Conservation (phyloP, 106 monocot genomes). For the Acanthochlamys bracteata region DNA sequence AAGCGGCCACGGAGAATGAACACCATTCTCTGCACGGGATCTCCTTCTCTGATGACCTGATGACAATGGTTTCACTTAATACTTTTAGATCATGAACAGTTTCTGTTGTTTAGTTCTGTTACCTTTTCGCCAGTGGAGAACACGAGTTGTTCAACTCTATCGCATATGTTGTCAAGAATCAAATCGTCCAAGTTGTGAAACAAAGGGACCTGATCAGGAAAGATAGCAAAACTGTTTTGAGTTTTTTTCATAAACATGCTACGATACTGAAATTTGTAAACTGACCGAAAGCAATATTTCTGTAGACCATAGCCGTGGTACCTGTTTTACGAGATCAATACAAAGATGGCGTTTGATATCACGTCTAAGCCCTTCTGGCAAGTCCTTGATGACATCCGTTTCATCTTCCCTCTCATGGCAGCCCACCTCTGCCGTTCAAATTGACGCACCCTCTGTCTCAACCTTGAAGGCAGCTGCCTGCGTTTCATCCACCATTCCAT, state of each 20-base stretch:
- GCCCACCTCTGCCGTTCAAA: constrained; percentile 73
- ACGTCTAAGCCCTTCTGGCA: constrained; percentile 69
- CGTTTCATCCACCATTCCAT: constrained; percentile 98
- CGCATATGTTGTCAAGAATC: constrained; percentile 86
- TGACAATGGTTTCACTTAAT: background rate
- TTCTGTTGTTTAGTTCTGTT: background rate
- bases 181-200: constrained; percentile 85
- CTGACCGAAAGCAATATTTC: background rate
- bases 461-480: constrained; percentile 62
- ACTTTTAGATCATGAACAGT: background rate
- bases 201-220: constrained; percentile 56
- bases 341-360: constrained; percentile 80
- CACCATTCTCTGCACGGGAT: constrained; percentile 75
- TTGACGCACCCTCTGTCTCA: constrained; percentile 70
- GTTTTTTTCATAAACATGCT: background rate
- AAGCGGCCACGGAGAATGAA: constrained; percentile 58
- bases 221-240: background rate
- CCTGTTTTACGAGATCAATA: constrained; percentile 76
- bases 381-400: constrained; percentile 61
- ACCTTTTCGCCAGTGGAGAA: constrained; percentile 87
- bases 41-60: constrained; percentile 85
- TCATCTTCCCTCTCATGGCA: constrained; percentile 80
- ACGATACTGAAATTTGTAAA: background rate
- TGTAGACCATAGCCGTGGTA: background rate
- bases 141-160: constrained; percentile 55